A percentile compares a stretch with the other conserved stretches of the same genome.
Conservation (phyloP, 768 basidiomycete genomes). For the Cystobasidium tubakii region DNA sequence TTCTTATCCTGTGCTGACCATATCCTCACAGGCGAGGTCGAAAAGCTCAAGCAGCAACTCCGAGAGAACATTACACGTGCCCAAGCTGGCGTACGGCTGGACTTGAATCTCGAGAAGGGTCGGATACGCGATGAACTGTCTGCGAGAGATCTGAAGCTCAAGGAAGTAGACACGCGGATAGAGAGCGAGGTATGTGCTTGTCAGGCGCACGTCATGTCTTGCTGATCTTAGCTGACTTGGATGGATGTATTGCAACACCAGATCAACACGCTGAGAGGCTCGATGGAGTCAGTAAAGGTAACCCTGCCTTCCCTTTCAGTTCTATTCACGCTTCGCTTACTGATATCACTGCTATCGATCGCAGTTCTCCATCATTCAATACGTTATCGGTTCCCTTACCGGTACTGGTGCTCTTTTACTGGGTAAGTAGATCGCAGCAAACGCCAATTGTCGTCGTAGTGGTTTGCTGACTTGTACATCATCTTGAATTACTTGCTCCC, state of each 20-base stretch:
- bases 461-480: too few species aligned
- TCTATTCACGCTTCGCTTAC: slow-evolving; percentile 48
- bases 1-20: background rate
- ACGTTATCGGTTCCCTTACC: slow-evolving; percentile 50
- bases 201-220: slow-evolving; percentile 14
- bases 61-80: slow-evolving; percentile 53
- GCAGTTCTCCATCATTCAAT: slow-evolving; percentile 49
- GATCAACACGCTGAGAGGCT: slow-evolving; percentile 28
- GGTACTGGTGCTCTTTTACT: slow-evolving; percentile 50
- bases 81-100: slow-evolving; percentile 85
- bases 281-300: slow-evolving; percentile 53
- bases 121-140: slow-evolving; percentile 87
- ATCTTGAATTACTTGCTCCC: background rate
- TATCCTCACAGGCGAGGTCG: background rate
- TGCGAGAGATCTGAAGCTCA: slow-evolving; percentile 88
- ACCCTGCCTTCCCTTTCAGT: slow-evolving; percentile 45
- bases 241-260: background rate
- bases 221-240: background rate
- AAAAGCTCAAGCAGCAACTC: slow-evolving; percentile 19
- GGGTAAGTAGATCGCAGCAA: slow-evolving; percentile 7
- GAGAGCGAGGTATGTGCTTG: slow-evolving; percentile 53
- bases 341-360: background rate
- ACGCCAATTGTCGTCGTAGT: background rate
- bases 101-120: slow-evolving; percentile 93
- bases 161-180: slow-evolving; percentile 93